These are phyloP conservation scores for Fraxinus sp. DNA, from an alignment of 305 asterid species.

Conservation along the genomic window DNA sequence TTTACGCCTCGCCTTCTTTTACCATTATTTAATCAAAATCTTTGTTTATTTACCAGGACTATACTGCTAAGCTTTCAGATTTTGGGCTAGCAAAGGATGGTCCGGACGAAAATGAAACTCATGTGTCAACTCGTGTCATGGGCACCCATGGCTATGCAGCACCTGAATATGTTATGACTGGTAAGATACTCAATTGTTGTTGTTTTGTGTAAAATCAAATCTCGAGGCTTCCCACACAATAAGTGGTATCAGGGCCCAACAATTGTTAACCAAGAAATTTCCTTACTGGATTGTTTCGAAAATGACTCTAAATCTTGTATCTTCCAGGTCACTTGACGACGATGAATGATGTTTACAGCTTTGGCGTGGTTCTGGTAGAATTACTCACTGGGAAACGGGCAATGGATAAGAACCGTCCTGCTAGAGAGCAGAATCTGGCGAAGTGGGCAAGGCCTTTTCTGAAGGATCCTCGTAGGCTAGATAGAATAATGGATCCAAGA, in stretches of 20 bases:
- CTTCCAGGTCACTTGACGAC: constrained; percentile 32
- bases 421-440: constrained; percentile 18
- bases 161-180: constrained; percentile 35
- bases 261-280: background rate
- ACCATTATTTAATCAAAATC: background rate
- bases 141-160: constrained; percentile 37
- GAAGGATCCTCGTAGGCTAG: constrained; percentile 25
- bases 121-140: constrained; percentile 28
- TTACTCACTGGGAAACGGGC: constrained; percentile 27
- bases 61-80: constrained; percentile 30
- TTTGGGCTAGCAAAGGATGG: constrained; percentile 35
- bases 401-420: constrained; percentile 23
- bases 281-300: background rate
- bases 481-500: constrained; percentile 30
- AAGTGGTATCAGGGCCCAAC: background rate
- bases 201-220: background rate
- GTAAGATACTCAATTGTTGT: constrained; percentile 3
- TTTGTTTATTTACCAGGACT: constrained; percentile 24
- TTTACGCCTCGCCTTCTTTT: background rate
- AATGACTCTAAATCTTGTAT: background rate
- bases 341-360: constrained; percentile 32
- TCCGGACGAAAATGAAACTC: constrained; percentile 26
- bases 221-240: background rate
- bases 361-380: constrained; percentile 34
- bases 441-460: constrained; percentile 32